Base-by-base conservation (phyloP, 23 red algal genomes). In the Gracilariopsis chorda region DNA sequence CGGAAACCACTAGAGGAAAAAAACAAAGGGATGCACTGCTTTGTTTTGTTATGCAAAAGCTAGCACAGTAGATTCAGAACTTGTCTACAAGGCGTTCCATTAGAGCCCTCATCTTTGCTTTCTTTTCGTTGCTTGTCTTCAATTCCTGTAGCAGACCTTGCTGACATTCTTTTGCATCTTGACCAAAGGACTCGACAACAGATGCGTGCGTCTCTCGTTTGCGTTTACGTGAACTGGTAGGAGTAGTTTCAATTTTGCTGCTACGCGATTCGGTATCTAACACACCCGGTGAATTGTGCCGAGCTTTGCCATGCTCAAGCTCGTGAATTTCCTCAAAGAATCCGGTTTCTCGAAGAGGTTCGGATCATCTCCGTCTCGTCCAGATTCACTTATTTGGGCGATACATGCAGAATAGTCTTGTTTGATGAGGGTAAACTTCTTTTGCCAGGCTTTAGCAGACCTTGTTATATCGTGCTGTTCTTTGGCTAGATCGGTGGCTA, bases 241-340 rank as follows among this genome's bases (percentile, higher is more conserved):
- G n/a, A n/a, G n/a, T n/a, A n/a, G n/a, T n/a, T n/a, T n/a, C n/a
- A n/a, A n/a, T n/a, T n/a, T n/a, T n/a, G n/a, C n/a, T n/a, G n/a
- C n/a, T n/a, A n/a, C n/a, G n/a, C n/a, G n/a, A n/a, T n/a, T n/a
- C n/a, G n/a, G n/a, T n/a, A n/a, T n/a, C n/a, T n/a, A n/a, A n/a
- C n/a, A 60, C 8, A 5, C n/a, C 55, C 8, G 79, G 79, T 39
- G 79, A 55, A 84, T 63, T 55, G 39, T 84, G 32, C 24, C 79
- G 51, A 40, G 53, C 53, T 33, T 84, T 64, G 43, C 42, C 55
- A 11, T 58, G 41, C 36, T 84, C 79, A 16, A 63, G 16, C 30
- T 84, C 79, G 3, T 84, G 79, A 0, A 84, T 84, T 28, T 36
- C 23, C 30, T 84, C 53, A 41, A 84, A 84, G 29, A 84, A 64